Conservation (phyloP, 2,329 filamentous ascomycete genomes). For the Blastomyces silverae region DNA sequence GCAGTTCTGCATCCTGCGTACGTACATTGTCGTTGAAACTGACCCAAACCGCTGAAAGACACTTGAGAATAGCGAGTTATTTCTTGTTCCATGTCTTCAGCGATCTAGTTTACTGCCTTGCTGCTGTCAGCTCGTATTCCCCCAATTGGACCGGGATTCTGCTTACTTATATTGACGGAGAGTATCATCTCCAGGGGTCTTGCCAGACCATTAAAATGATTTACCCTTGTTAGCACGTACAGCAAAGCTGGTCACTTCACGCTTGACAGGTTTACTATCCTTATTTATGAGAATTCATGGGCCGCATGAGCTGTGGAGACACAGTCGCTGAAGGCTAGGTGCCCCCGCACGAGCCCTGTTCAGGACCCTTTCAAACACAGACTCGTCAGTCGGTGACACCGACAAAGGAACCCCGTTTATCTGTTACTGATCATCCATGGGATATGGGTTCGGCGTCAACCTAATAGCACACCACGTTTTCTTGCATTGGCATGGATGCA, state of each 20-base stretch:
- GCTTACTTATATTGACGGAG: neutral
- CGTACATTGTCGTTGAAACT: neutral
- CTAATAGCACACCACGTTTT: neutral
- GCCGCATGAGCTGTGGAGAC: neutral
- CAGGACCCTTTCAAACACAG: neutral
- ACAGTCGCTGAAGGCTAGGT: neutral
- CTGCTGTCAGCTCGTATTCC: neutral
- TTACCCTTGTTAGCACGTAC: neutral
- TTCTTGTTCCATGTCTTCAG: constrained; percentile 2
- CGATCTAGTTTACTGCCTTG: neutral
- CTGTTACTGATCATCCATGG: too few relatives aligned
- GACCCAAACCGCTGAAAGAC: neutral
- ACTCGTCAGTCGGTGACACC: neutral
- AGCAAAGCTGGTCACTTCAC: neutral
- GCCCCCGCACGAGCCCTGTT: neutral
- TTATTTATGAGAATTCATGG: neutral
- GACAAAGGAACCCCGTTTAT: neutral
- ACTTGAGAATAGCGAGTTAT: neutral
- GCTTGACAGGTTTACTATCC: neutral
- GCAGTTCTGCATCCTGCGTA: constrained; percentile 8
- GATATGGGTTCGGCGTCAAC: neutral
- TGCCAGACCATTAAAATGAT: neutral
- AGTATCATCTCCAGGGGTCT: neutral
- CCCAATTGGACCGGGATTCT: neutral
- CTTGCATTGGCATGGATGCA: neutral